A percentile compares a stretch with the other conserved stretches of the same genome.
phyloP scores from a whole-genome alignment of 805 yeast genomes.

The Ogataea trehaloabstinens region DNA sequence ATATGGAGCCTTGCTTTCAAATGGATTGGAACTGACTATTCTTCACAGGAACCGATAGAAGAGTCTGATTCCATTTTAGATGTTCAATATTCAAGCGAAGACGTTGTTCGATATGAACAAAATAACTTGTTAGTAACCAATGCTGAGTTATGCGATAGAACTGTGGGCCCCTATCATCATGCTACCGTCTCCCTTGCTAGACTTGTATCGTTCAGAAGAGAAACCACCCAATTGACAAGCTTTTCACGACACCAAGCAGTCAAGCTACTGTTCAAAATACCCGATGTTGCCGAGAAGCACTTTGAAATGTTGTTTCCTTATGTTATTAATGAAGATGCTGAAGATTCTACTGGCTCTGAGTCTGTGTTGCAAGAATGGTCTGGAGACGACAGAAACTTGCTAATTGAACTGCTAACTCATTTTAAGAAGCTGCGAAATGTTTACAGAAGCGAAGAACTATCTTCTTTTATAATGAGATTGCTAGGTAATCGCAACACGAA shows the following conservation, averaged over 20 bases:
- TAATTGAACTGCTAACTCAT: constrained; percentile 60
- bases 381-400: constrained; percentile 48
- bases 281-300: constrained; percentile 67
- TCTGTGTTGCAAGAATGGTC: constrained; percentile 26
- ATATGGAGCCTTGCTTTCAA: constrained; percentile 56
- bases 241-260: constrained; percentile 56
- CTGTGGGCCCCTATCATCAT: constrained; percentile 30
- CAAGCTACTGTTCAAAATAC: constrained; percentile 54
- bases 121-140: neutral
- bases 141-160: neutral
- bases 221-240: constrained; percentile 38
- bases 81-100: neutral
- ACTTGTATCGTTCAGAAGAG: constrained; percentile 35
- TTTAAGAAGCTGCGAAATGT: constrained; percentile 64
- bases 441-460: constrained; percentile 51
- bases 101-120: neutral
- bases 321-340: constrained; percentile 40
- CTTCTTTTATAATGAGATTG: constrained; percentile 48
- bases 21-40: constrained; percentile 30
- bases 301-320: constrained; percentile 57
- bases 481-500: constrained; percentile 60
- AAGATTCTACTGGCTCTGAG: constrained; percentile 27
- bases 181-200: constrained; percentile 37
- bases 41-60: neutral
- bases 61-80: neutral